Evolutionary conservation across 2,329 filamentous ascomycete genomes (phyloP).

Genomic region (Colletotrichum melonis): DNA sequence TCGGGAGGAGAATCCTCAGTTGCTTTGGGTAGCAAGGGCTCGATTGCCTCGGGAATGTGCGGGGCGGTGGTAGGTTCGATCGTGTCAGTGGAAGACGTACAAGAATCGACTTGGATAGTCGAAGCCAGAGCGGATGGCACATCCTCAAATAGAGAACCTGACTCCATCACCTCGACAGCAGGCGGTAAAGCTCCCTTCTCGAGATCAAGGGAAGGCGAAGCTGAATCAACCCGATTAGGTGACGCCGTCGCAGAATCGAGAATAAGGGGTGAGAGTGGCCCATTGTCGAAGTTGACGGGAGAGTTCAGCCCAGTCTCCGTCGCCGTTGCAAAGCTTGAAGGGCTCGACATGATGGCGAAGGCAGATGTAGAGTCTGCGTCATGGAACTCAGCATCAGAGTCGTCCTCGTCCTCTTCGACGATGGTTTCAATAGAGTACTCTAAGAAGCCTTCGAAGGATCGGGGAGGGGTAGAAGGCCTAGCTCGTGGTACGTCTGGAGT

Average conservation of each 20-base stretch:
- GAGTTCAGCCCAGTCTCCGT: conserved; percentile 24
- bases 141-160: background rate
- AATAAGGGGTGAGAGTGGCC: background rate
- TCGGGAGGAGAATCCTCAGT: background rate
- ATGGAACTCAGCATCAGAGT: conserved; percentile 26
- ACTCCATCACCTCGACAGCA: background rate
- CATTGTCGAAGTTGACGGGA: conserved; percentile 21
- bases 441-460: conserved; percentile 20
- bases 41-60: background rate
- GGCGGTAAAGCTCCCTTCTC: background rate
- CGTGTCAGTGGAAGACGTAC: conserved; percentile 29
- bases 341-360: conserved; percentile 11
- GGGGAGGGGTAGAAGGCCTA: background rate
- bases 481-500: background rate
- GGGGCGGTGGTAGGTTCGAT: conserved; percentile 2
- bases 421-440: conserved; percentile 29
- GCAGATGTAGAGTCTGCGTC: conserved; percentile 19
- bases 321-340: conserved; percentile 31
- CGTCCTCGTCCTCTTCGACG: conserved; percentile 28
- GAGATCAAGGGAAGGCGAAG: background rate
- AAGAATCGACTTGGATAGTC: conserved; percentile 20
- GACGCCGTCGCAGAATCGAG: background rate
- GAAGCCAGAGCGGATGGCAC: background rate
- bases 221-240: background rate
- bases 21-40: background rate